phyloP scores from a whole-genome alignment of 768 basidiomycete genomes.

The Pleurotus djamor region DNA sequence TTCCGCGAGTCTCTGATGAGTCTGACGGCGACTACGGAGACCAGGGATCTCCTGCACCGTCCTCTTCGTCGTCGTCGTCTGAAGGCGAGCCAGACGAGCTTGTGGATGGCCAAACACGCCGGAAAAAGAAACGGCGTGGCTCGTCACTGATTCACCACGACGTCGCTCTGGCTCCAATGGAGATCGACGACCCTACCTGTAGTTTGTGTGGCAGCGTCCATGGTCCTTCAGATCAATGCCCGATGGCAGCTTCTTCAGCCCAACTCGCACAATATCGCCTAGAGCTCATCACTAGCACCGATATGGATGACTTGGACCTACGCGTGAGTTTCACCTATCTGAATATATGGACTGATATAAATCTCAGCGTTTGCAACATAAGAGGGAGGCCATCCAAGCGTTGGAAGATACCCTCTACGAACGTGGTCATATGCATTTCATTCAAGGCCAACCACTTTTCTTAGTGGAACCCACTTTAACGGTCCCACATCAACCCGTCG shows the following conservation, averaged over 20 bases:
- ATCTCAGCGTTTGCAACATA: conserved; percentile 9
- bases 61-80: not conserved
- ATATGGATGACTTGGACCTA: conserved; percentile 64
- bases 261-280: conserved; percentile 70
- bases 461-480: conserved; percentile 31
- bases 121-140: conserved; percentile 16
- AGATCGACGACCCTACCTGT: conserved; percentile 32
- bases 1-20: not conserved
- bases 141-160: conserved; percentile 7
- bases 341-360: not conserved
- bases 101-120: conserved; percentile 12
- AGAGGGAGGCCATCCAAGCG: conserved; percentile 65
- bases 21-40: conserved; percentile 7
- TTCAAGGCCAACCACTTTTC: conserved; percentile 63
- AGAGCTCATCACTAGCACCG: conserved; percentile 61
- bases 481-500: not conserved
- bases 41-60: not conserved
- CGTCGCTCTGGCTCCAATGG: not conserved
- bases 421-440: conserved; percentile 54
- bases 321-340: conserved; percentile 40
- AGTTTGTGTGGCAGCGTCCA: conserved; percentile 62
- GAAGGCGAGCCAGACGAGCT: conserved; percentile 1
- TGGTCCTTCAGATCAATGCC: conserved; percentile 45
- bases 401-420: conserved; percentile 64
- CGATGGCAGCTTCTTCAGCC: conserved; percentile 63